phyloP scores from a whole-genome alignment of 2,329 filamentous ascomycete species.

The Lachnellula suecica region DNA sequence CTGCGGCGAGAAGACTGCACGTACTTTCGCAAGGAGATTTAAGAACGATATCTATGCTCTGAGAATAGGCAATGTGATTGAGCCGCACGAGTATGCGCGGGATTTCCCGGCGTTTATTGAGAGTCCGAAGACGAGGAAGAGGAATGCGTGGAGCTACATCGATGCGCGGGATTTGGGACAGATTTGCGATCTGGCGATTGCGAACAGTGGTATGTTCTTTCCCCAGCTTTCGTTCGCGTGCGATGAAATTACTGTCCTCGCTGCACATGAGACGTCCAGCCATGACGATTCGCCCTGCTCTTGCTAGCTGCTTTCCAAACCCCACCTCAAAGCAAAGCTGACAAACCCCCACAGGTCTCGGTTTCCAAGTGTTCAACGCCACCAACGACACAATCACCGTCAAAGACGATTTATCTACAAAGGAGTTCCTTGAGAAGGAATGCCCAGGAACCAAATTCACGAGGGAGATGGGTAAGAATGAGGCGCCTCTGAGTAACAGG shows the following conservation, averaged over 20 bases:
- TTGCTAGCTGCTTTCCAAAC: no score
- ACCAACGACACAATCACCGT: constrained; percentile 62
- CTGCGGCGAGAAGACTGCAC: constrained; percentile 55
- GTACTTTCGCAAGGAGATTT: constrained; percentile 55
- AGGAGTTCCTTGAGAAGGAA: constrained; percentile 48
- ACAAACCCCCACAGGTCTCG: constrained; percentile 42
- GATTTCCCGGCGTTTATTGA: constrained; percentile 52
- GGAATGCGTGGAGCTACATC: constrained; percentile 63
- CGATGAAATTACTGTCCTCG: background rate
- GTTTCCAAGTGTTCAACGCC: constrained; percentile 64
- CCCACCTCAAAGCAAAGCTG: background rate
- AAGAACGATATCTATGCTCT: constrained; percentile 58
- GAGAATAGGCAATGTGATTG: constrained; percentile 60
- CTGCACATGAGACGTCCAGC: no score
- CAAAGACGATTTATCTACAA: constrained; percentile 42
- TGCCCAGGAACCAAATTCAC: constrained; percentile 51
- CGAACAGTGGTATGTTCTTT: constrained; percentile 34
- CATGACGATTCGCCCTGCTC: no score
- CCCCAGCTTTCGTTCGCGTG: background rate
- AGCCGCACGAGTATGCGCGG: constrained; percentile 57
- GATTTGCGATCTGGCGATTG: constrained; percentile 55
- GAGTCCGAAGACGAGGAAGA: constrained; percentile 49
- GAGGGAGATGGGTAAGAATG: constrained; percentile 54
- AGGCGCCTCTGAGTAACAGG: constrained; percentile 59
- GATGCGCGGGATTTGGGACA: constrained; percentile 61